Percentiles rank a stretch among this genome's conserved stretches.
phyloP scores from a whole-genome alignment of 495 filamentous ascomycete species.

The Penicillium fimorum region DNA sequence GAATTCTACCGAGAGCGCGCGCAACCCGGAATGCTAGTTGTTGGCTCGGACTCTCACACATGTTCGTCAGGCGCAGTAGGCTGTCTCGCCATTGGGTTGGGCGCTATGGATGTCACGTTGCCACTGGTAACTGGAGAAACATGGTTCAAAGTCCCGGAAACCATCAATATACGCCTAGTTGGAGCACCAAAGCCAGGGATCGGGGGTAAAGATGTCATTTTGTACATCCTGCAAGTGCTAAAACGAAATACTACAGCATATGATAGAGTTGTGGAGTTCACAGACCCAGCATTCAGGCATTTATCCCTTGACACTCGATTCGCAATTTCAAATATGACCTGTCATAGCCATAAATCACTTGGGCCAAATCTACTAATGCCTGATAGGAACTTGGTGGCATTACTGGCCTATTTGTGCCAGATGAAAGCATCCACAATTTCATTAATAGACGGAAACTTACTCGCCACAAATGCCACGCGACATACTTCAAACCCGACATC shows the following conservation, averaged over 20 bases:
- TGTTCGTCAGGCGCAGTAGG: slow-evolving; percentile 43
- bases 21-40: slow-evolving; percentile 44
- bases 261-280: slow-evolving; percentile 48
- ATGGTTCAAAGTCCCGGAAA: slow-evolving; percentile 48
- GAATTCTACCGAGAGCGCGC: slow-evolving; percentile 46
- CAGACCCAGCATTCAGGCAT: slow-evolving; percentile 33
- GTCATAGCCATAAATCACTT: slow-evolving; percentile 14
- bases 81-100: slow-evolving; percentile 44
- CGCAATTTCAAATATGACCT: slow-evolving; percentile 50
- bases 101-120: slow-evolving; percentile 46
- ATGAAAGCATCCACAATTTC: slow-evolving; percentile 34
- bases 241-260: slow-evolving; percentile 48
- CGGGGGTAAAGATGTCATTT: slow-evolving; percentile 48
- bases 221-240: slow-evolving; percentile 43
- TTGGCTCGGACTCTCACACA: slow-evolving; percentile 51
- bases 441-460: slow-evolving; percentile 30
- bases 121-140: slow-evolving; percentile 46
- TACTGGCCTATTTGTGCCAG: slow-evolving; percentile 43
- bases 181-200: slow-evolving; percentile 36
- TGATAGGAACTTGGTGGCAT: slow-evolving; percentile 46
- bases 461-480: slow-evolving; percentile 27
- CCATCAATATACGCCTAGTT: slow-evolving; percentile 36
- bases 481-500: slow-evolving; percentile 40
- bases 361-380: neutral
- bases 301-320: slow-evolving; percentile 46